Conservation (phyloP, 352 stramenopile species). For the Globisporangium megalacanthum region DNA sequence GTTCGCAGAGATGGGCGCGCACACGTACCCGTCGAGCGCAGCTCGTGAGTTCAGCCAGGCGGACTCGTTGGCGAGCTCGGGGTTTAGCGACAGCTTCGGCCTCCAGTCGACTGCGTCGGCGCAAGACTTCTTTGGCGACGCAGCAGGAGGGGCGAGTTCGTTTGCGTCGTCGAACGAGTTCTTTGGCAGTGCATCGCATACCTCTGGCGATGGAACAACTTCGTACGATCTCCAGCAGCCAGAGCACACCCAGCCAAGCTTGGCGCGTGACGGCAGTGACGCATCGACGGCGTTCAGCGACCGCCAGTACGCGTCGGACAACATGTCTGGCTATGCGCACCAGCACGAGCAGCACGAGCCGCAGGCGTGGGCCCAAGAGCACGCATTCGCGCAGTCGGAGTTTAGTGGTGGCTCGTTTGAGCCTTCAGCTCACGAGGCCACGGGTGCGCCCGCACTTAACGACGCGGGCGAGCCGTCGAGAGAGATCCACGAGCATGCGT, state of each 20-base stretch:
- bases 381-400: neutral
- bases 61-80: slow-evolving; percentile 8
- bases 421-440: neutral
- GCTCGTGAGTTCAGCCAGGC: slow-evolving; percentile 4
- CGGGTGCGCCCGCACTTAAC: too few species aligned
- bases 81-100: slow-evolving; percentile 7
- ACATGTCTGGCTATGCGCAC: slow-evolving; percentile 5
- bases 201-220: neutral
- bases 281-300: slow-evolving; percentile 27
- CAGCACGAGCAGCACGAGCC: slow-evolving; percentile 9
- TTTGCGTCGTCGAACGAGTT: slow-evolving; percentile 18
- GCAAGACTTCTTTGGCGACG: slow-evolving; percentile 10
- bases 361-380: slow-evolving; percentile 8
- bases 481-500: neutral
- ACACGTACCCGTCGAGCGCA: neutral
- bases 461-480: neutral
- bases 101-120: slow-evolving; percentile 6
- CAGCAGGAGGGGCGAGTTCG: neutral
- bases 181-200: slow-evolving; percentile 11
- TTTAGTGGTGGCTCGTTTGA: slow-evolving; percentile 5
- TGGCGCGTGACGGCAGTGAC: slow-evolving; percentile 31
- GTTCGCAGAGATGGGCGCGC: neutral
- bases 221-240: slow-evolving; percentile 12
- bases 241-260: slow-evolving; percentile 18
- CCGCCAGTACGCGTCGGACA: slow-evolving; percentile 15